Conservation (phyloP, 73 alveolate genomes). For the Paramecium biaurelia region DNA sequence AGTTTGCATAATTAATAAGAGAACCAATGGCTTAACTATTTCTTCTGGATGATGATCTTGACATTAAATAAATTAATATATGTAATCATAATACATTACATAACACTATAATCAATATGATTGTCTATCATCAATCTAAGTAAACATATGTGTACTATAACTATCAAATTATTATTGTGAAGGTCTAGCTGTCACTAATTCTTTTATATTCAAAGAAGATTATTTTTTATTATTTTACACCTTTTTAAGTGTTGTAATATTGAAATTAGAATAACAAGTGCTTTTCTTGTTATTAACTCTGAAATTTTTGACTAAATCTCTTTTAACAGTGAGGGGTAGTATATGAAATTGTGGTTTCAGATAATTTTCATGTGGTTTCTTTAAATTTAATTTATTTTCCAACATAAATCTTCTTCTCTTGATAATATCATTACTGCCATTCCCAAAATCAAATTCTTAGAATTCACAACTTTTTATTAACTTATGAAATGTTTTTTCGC, state of each 20-base stretch:
- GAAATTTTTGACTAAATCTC: background rate
- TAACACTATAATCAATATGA: background rate
- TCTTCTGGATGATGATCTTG: background rate
- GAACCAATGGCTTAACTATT: background rate
- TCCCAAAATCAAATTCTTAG: conserved; percentile 39
- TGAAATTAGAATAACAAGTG: background rate
- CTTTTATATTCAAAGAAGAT: background rate
- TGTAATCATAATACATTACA: background rate
- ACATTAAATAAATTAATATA: background rate
- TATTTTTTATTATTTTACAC: background rate
- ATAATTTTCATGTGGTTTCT: background rate
- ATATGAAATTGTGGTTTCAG: background rate
- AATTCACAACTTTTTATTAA: background rate
- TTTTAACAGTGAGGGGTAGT: background rate
- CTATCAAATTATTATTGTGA: background rate
- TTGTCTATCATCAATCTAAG: background rate
- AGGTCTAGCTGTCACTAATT: background rate
- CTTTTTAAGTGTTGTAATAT: background rate
- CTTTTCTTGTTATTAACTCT: background rate
- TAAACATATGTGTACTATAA: background rate
- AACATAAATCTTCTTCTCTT: conserved; percentile 19
- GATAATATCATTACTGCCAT: background rate
- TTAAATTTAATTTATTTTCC: background rate
- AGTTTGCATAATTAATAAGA: background rate
- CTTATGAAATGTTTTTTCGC: background rate